Evolutionary conservation across 2,329 filamentous ascomycete genomes (phyloP).

Genomic region (Sporothrix brunneoviolacea): DNA sequence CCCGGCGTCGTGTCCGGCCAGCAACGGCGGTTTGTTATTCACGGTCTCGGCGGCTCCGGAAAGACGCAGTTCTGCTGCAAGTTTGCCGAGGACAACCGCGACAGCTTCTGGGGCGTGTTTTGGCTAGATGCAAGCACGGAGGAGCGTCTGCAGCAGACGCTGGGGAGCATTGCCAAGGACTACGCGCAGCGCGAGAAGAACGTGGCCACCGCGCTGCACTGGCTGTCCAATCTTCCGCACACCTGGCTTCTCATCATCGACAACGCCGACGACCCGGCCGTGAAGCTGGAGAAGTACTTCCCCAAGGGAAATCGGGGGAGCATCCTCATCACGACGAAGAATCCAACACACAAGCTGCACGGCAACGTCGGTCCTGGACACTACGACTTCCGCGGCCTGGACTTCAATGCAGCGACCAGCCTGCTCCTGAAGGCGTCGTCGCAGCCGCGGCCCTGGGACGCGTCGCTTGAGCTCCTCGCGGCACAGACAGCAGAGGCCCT

Average conservation of each 20-base stretch:
- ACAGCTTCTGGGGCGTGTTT: slow-evolving; percentile 4
- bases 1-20: background rate
- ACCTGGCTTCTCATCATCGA: slow-evolving; percentile 6
- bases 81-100: slow-evolving; percentile 27
- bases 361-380: background rate
- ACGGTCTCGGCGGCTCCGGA: slow-evolving; percentile 4
- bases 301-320: background rate
- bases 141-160: background rate
- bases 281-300: background rate
- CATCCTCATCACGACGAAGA: slow-evolving; percentile 3
- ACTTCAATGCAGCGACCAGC: background rate
- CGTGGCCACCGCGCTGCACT: background rate
- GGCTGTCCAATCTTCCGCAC: background rate
- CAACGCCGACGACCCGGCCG: slow-evolving; percentile 4
- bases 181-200: background rate
- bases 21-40: slow-evolving; percentile 1
- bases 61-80: slow-evolving; percentile 7
- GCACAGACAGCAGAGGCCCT: no score
- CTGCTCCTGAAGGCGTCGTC: background rate
- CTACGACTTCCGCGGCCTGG: background rate
- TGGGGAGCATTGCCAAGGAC: background rate
- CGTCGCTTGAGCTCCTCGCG: background rate
- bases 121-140: slow-evolving; percentile 2
- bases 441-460: background rate
- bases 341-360: background rate